Base-by-base conservation (phyloP, 2,329 filamentous ascomycete species). In the Fusarium sp. region DNA sequence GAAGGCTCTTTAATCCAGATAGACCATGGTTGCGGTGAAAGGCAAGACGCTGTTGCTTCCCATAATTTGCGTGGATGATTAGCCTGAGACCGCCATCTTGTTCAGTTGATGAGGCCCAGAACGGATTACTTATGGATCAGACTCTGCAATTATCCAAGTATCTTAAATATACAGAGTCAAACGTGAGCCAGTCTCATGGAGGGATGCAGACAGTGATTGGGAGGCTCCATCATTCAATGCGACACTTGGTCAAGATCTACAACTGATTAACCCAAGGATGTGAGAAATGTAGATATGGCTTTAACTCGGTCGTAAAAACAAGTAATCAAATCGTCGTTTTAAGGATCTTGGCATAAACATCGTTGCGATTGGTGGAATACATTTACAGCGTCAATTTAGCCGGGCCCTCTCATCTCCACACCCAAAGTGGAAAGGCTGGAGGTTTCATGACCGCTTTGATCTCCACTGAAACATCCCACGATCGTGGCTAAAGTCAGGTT, bases 401-500 rank as follows among this genome's bases (percentile, higher is more conserved):
- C 49, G 49, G 49, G n/a, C n/a, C 37, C 28, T 52, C 39, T 23
- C 42, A 52, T 28, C 28, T 61, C 56, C 23, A 58, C 42, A 13
- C 31, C 56, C 16, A n/a, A 62, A 30, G 3, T 14, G 58, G 58
- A 21, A 62, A 62, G 58, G 58, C 18, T 44, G 9, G 56, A 52
- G 56, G 56, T 62, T 62, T 62, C 58, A 62, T 37, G 34, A 18
- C 56, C 23, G 11, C 18, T 31, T 11, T 39, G 14, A 49, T 48
- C 52, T 19, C 52, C 58, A 52, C 58, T 62, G 58, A 62, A 52
- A 52, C 49, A 52, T 42, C 7, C 49, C 49, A 52, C 49, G 31
- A 52, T 52, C 49, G 49, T 52, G 49, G 49, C 25, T 52, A 52
- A 52, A 52, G n/a, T 52, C 49, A 42, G 23, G 18, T 13, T 52